These are phyloP conservation scores for Kodamaea plutei DNA, from an alignment of 1,139 yeast species.

Conservation along the genomic window DNA sequence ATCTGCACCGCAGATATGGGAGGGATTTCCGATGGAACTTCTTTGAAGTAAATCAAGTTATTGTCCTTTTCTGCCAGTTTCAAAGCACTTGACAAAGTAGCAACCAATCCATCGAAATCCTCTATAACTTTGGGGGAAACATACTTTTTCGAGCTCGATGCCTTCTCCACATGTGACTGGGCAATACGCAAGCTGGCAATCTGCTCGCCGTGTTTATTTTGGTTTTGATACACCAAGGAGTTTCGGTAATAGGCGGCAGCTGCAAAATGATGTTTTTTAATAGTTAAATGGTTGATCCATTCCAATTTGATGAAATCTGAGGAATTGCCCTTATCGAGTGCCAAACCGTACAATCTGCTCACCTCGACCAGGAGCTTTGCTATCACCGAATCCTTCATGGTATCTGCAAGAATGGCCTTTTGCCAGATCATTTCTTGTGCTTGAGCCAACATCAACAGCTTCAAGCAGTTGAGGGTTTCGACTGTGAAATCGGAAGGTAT, in stretches of 20 bases:
- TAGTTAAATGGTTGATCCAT: conserved; percentile 58
- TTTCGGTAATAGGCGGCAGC: conserved; percentile 69
- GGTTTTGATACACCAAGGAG: conserved; percentile 47
- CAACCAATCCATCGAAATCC: conserved; percentile 46
- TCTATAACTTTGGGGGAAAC: conserved; percentile 41
- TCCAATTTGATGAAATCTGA: conserved; percentile 55
- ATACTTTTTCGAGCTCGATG: conserved; percentile 37
- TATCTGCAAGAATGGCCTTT: conserved; percentile 52
- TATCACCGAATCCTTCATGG: conserved; percentile 56
- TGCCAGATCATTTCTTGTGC: conserved; percentile 89
- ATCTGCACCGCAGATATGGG: conserved; percentile 48
- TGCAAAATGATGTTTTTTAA: conserved; percentile 59
- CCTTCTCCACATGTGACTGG: conserved; percentile 25
- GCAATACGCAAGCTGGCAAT: conserved; percentile 54
- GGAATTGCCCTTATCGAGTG: conserved; percentile 42
- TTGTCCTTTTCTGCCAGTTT: conserved; percentile 70
- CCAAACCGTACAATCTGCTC: conserved; percentile 49
- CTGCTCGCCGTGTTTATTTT: conserved; percentile 64
- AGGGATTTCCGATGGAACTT: conserved; percentile 53
- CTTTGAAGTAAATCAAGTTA: conserved; percentile 68
- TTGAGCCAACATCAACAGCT: conserved; percentile 64
- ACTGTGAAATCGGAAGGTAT: conserved; percentile 23
- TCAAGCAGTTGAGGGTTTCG: conserved; percentile 27
- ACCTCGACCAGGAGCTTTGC: conserved; percentile 65
- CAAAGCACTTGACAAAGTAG: conserved; percentile 43